Base-by-base conservation (phyloP, 1,139 yeast species). In the Nematodospora anomalae region DNA sequence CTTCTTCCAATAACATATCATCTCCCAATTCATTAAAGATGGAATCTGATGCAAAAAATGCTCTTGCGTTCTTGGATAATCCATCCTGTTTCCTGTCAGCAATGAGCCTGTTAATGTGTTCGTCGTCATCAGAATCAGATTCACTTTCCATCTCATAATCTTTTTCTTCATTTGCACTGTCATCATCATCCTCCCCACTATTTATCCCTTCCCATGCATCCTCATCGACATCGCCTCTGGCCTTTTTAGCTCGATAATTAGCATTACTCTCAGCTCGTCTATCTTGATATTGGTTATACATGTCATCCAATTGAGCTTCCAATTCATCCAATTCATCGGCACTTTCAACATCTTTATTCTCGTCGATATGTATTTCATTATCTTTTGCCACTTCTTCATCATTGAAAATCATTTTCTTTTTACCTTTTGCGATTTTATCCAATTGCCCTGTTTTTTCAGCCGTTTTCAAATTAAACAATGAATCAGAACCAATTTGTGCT, bases 121-220 rank as follows among this genome's bases (percentile, higher is more conserved):
- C 94, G 51, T 86, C 95, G 45, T 83, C 94, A 53, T 83, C 88
- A 27, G 74, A 72, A 28, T 73, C 81, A 26, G 66, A 60, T 20
- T 60, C 71, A 21, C 67, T 70, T 23, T 66, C 75, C 71, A 67
- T 57, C 42, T 68, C 72, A 37, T 67, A 71, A 32, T 71, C 75
- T 20, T 67, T 71, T 30, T 60, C 70, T 6, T 61, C 65, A 11
- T 62, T 70, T 13, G 60, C 67, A 21, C 64, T 67, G 22, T 63
- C 62, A 15, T 64, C 62, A 22, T 60, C 70, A 6, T 61, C 60
- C 12, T 60, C 71, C n/a, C n/a, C n/a, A 6, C 74, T 77, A 16
- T 71, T 61, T 44, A 90, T 83, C 33, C 97, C 97, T 32, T 82
- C 85, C 97, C 97, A 92, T 36, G 79, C 85, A 45, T 80, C 92